Evolutionary conservation across 108 stramenopile genomes (phyloP).

Genomic region (Cylindrotheca closterium): DNA sequence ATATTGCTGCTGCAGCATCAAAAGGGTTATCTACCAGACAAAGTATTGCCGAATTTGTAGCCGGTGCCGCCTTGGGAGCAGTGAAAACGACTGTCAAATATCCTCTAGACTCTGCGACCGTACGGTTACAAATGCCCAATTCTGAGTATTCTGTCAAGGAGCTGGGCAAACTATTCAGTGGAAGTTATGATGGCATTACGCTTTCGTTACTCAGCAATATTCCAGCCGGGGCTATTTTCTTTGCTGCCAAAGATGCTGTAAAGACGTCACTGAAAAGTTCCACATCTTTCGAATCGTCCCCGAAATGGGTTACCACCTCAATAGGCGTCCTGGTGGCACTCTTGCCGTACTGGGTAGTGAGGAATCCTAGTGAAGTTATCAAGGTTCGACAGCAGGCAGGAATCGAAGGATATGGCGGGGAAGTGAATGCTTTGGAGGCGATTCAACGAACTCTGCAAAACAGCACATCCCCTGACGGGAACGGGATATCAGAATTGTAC

Average conservation of each 20-base stretch:
- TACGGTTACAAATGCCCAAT: conserved; percentile 78
- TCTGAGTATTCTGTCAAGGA: conserved; percentile 50
- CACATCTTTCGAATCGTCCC: not conserved
- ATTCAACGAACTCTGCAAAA: conserved; percentile 29
- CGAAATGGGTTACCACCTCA: conserved; percentile 55
- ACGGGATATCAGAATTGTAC: conserved; percentile 48
- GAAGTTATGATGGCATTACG: conserved; percentile 59
- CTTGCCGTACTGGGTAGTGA: conserved; percentile 76
- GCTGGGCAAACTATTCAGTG: conserved; percentile 42
- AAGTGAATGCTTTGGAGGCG: conserved; percentile 48
- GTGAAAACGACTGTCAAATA: conserved; percentile 82
- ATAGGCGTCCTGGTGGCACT: conserved; percentile 64
- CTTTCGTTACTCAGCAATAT: conserved; percentile 67
- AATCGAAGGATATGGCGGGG: conserved; percentile 52
- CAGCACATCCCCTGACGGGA: conserved; percentile 4
- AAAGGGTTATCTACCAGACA: conserved; percentile 48
- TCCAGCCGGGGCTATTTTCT: conserved; percentile 78
- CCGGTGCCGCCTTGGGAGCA: conserved; percentile 59
- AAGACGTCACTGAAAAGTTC: conserved; percentile 45
- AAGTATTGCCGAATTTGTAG: conserved; percentile 74
- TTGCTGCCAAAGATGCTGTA: conserved; percentile 76
- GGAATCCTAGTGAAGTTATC: conserved; percentile 84
- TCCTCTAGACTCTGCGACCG: conserved; percentile 80
- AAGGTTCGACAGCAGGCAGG: conserved; percentile 78
- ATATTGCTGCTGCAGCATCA: conserved; percentile 4